Conservation (phyloP, 169 alveolate genomes). For the Miamiensis avidus region DNA sequence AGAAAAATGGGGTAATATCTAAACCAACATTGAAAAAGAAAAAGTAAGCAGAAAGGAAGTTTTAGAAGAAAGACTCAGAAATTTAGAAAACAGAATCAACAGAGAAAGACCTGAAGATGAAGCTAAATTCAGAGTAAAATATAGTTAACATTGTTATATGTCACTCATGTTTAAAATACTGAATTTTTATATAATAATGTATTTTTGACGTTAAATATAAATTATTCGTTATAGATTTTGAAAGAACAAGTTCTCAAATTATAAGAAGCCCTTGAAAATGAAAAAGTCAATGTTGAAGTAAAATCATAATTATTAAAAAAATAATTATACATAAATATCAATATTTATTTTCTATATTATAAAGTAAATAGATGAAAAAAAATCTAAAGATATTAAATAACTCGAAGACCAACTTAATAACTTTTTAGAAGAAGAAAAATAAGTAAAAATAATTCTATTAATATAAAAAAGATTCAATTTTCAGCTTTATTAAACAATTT, state of each 20-base stretch:
- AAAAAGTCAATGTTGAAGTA: slow-evolving; percentile 15
- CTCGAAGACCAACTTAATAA: slow-evolving; percentile 7
- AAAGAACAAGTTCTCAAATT: slow-evolving; percentile 19
- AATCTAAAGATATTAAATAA: slow-evolving; percentile 9
- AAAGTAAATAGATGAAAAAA: slow-evolving; percentile 10
- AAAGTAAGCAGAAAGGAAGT: slow-evolving; percentile 40
- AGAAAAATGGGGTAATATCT: slow-evolving; percentile 44
- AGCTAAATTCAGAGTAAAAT: slow-evolving; percentile 34
- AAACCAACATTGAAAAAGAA: slow-evolving; percentile 38
- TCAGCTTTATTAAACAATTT: not conserved
- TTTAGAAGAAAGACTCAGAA: slow-evolving; percentile 37
- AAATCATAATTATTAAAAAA: not conserved
- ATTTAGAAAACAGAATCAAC: slow-evolving; percentile 37
- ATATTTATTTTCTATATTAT: not conserved
- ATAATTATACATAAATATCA: not conserved
- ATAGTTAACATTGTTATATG: not conserved
- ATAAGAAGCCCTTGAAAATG: slow-evolving; percentile 12
- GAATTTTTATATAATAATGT: no score
- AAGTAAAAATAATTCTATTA: slow-evolving; percentile 2
- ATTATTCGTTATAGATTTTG: slow-evolving; percentile 2
- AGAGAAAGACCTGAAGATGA: slow-evolving; percentile 50
- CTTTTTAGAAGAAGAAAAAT: slow-evolving; percentile 27
- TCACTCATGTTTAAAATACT: not conserved
- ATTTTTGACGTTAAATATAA: not conserved
- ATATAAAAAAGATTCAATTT: not conserved